A percentile compares a stretch with the other conserved stretches of the same genome.
These are phyloP conservation scores for Lentinula raphanica DNA, from an alignment of 768 basidiomycete genomes.

Conservation along the genomic window DNA sequence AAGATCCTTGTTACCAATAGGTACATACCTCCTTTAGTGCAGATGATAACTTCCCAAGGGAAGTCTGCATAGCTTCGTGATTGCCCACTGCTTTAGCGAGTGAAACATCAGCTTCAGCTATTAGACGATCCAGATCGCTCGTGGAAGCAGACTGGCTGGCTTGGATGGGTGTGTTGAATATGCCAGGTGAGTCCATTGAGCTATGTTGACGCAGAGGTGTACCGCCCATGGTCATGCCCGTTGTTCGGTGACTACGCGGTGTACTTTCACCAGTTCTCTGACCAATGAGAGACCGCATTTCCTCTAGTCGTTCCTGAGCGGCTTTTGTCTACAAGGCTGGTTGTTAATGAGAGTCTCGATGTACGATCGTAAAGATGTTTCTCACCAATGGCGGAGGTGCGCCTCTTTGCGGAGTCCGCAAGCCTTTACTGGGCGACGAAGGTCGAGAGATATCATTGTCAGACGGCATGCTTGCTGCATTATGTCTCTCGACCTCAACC, in stretches of 20 bases:
- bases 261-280: conserved; percentile 51
- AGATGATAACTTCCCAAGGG: conserved; percentile 42
- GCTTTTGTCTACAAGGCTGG: conserved; percentile 51
- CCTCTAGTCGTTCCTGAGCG: conserved; percentile 74
- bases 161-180: not conserved
- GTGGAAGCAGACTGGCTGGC: conserved; percentile 15
- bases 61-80: conserved; percentile 51
- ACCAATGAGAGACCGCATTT: conserved; percentile 73
- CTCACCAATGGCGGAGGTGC: conserved; percentile 40
- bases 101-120: conserved; percentile 52
- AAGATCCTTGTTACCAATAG: not conserved
- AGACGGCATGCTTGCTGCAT: conserved; percentile 16
- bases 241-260: conserved; percentile 39
- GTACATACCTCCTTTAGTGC: conserved; percentile 55
- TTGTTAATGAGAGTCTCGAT: conserved; percentile 2
- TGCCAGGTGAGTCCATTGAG: conserved; percentile 3
- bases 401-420: conserved; percentile 41
- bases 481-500: conserved; percentile 53
- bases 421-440: conserved; percentile 53
- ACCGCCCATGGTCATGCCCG: conserved; percentile 30
- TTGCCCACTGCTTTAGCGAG: conserved; percentile 45
- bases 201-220: conserved; percentile 22
- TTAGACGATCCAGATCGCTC: conserved; percentile 46
- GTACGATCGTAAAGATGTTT: conserved; percentile 9
- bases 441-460: conserved; percentile 37